phyloP scores from a whole-genome alignment of 805 yeast species.

The Nakazawaea ishiwadae region DNA sequence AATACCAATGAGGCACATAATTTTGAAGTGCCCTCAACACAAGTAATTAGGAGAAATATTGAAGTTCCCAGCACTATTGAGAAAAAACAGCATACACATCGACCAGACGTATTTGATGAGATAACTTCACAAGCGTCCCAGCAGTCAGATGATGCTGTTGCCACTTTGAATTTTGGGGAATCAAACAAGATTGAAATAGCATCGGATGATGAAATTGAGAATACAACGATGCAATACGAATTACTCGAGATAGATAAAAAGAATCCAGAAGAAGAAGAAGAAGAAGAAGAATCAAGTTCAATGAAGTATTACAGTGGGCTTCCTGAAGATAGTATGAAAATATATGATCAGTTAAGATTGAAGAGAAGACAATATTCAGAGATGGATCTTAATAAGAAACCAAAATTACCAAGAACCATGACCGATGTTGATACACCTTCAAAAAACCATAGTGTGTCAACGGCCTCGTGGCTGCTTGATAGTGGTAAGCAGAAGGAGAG shows the following conservation, averaged over 20 bases:
- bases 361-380: conserved; percentile 7
- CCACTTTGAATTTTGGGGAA: neutral
- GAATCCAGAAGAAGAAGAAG: conserved; percentile 25
- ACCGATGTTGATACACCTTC: conserved; percentile 7
- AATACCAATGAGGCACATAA: neutral
- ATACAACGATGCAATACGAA: conserved; percentile 1
- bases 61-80: conserved; percentile 11
- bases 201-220: conserved; percentile 7
- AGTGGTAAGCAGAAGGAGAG: too few relatives aligned
- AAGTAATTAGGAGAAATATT: conserved; percentile 2
- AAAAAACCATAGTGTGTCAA: neutral
- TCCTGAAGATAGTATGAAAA: conserved; percentile 9
- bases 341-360: conserved; percentile 4
- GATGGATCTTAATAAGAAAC: conserved; percentile 1
- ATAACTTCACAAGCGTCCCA: conserved; percentile 4
- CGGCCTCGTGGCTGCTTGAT: too few relatives aligned
- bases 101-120: conserved; percentile 1
- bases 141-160: too few relatives aligned
- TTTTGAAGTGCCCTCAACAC: conserved; percentile 3
- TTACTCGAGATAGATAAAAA: conserved; percentile 17
- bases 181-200: neutral
- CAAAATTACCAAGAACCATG: conserved; percentile 1
- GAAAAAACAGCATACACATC: neutral
- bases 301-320: neutral
- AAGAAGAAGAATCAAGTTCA: conserved; percentile 28